These are phyloP conservation scores for Linderina pennispora DNA, from an alignment of 192 early-diverging fungal genomes.

Conservation along the genomic window DNA sequence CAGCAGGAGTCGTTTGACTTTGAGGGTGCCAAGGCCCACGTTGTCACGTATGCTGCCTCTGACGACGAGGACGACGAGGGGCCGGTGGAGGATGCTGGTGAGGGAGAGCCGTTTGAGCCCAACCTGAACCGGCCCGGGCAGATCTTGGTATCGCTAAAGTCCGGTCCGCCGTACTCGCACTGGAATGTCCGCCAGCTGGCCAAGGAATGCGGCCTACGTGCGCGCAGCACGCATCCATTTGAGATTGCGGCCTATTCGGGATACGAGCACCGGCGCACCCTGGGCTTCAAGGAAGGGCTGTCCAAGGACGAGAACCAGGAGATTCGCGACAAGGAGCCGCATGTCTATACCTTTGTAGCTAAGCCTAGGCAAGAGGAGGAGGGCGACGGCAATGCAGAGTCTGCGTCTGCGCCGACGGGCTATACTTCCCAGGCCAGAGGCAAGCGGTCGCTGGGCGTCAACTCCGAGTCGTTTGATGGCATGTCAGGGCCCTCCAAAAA, in stretches of 20 bases:
- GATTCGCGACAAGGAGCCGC: slow-evolving; percentile 57
- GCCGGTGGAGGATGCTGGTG: slow-evolving; percentile 10
- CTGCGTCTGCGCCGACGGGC: background rate
- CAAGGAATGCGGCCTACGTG: slow-evolving; percentile 55
- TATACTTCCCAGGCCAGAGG: background rate
- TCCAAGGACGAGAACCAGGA: slow-evolving; percentile 74
- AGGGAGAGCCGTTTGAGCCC: background rate
- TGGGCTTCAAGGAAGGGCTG: slow-evolving; percentile 85
- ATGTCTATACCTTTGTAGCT: slow-evolving; percentile 65
- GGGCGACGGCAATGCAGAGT: background rate
- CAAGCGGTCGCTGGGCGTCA: slow-evolving; percentile 4
- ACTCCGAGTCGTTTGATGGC: slow-evolving; percentile 10
- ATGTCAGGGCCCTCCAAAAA: too few relatives aligned
- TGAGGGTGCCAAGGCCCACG: slow-evolving; percentile 26
- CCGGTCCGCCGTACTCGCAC: slow-evolving; percentile 75
- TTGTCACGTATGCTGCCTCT: slow-evolving; percentile 9
- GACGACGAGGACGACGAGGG: slow-evolving; percentile 1
- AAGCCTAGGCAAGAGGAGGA: slow-evolving; percentile 1
- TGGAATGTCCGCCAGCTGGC: slow-evolving; percentile 83
- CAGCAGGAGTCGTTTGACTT: slow-evolving; percentile 20
- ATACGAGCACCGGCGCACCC: slow-evolving; percentile 89
- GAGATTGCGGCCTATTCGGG: slow-evolving; percentile 63
- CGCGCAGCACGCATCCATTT: slow-evolving; percentile 59
- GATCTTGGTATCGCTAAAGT: slow-evolving; percentile 83
- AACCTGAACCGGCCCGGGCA: slow-evolving; percentile 41